Evolutionary conservation across 169 alveolate species (phyloP), one percentile per base, ranked within the genome.

Genomic region (Theileria orientalis): DNA sequence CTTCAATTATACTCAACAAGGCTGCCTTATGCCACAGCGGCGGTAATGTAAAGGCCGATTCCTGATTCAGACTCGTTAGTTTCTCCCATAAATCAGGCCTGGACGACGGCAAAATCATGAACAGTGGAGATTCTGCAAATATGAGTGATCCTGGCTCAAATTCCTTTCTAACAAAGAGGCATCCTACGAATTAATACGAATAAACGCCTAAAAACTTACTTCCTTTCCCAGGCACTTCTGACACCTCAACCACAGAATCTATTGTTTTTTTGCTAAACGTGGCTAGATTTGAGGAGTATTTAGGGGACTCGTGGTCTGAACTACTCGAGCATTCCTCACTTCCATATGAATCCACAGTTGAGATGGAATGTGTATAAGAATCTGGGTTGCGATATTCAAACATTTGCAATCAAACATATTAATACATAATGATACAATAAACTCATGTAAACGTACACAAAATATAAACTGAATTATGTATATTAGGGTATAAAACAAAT

Each of bases 21-120:
- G 94, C 95, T 19, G 95, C 95, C 44, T 76, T 84, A 56, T 91
- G 95, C 95, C 95, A 91, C 33, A 87, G 61, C 25, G 94, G 95
- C 30, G 95, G 91, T 41, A 91, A 67, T 40, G 64, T 84, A 61
- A 88, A 70, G 35, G 77, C 69, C 35, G 83, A 69, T 37, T 72
- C 83, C 44, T 84, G 83, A 44, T 88, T 60, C 54, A 88, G 60
- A 14, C 71, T 56, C 56, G 62, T 86, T 19, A 91, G 60, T 33
- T 75, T 42, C 14, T 59, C 69, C 89, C 94, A 91, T 40, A 91
- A 42, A 35, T 87, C 88, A 35, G 66, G 84, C 33, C 89, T 79
- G 66, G 76, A 41, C 23, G 75, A 84, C 30, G 95, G 95, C 3
- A 84, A 74, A 19, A 91, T 86, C 51, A 86, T 91, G 47, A 91